Conservation (phyloP, 176 grass and related monocot genomes). For the Triticum dicoccoides region DNA sequence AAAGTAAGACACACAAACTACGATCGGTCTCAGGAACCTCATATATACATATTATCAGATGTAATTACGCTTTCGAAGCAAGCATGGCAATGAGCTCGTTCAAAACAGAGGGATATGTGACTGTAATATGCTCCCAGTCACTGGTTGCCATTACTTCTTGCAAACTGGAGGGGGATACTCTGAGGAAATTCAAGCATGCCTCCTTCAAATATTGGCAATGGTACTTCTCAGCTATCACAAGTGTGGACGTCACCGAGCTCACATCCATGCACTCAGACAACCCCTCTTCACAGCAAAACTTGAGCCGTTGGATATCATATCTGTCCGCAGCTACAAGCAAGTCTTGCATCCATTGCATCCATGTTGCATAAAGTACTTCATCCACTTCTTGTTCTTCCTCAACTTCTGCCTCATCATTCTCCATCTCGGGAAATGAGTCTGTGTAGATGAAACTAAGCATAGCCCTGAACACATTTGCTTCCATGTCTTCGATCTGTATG, state of each 20-base stretch:
- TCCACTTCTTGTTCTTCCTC: not conserved
- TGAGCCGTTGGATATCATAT: not conserved
- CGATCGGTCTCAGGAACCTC: not conserved
- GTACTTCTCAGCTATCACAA: constrained; percentile 26
- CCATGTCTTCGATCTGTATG: constrained; percentile 34
- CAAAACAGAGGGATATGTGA: not conserved
- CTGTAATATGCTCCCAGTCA: not conserved
- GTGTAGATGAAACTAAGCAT: constrained; percentile 12
- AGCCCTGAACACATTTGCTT: constrained; percentile 22
- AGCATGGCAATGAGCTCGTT: constrained; percentile 13
- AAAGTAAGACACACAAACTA: not conserved
- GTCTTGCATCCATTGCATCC: not conserved
- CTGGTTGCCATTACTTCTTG: not conserved
- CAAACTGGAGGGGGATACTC: constrained; percentile 5
- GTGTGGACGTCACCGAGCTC: constrained; percentile 21
- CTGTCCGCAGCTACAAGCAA: not conserved
- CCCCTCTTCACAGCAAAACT: not conserved
- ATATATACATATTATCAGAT: not conserved
- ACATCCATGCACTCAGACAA: constrained; percentile 10
- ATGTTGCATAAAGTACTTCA: not conserved
- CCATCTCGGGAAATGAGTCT: not conserved
- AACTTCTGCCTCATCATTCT: too few relatives aligned
- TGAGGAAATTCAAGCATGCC: constrained; percentile 24
- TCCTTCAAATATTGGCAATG: constrained; percentile 27
- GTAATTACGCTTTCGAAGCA: not conserved